Evolutionary conservation across 208 protist genomes (phyloP).

Genomic region (Acanthamoeba royreba): DNA sequence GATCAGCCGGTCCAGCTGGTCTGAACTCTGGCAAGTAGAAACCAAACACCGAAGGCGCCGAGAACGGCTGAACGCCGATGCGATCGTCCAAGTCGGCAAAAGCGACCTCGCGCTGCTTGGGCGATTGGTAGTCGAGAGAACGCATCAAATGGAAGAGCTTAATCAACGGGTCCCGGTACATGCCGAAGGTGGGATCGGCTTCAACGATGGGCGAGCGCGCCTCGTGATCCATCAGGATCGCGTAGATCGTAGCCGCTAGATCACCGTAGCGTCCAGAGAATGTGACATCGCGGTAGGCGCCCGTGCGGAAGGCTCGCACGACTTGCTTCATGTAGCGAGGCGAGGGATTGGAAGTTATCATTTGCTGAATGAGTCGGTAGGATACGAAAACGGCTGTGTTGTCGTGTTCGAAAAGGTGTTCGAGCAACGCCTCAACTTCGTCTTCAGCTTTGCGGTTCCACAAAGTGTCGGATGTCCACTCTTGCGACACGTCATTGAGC

Average conservation of each 20-base stretch:
- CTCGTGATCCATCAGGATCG: conserved; percentile 51
- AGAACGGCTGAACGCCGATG: conserved; percentile 26
- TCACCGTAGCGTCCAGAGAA: background rate
- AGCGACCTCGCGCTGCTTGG: background rate
- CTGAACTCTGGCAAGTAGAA: conserved; percentile 52
- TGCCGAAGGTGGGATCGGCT: conserved; percentile 11
- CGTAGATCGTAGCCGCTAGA: background rate
- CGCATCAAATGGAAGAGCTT: conserved; percentile 31
- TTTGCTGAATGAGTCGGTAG: background rate
- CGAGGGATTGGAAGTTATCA: background rate
- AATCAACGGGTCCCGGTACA: conserved; percentile 38
- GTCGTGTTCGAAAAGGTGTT: background rate
- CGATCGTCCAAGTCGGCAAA: background rate
- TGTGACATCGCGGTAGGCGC: background rate
- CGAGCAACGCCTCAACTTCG: background rate
- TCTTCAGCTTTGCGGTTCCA: background rate
- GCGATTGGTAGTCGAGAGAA: conserved; percentile 17
- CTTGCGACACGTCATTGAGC: background rate
- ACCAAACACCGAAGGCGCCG: conserved; percentile 31
- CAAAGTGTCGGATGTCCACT: background rate
- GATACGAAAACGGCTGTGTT: background rate
- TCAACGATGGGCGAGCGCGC: conserved; percentile 13
- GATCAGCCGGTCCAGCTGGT: background rate
- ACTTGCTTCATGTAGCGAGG: background rate
- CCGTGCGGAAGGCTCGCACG: background rate